Evolutionary conservation across 2,329 filamentous ascomycete genomes (phyloP).

Genomic region (Aspergillus melleus): DNA sequence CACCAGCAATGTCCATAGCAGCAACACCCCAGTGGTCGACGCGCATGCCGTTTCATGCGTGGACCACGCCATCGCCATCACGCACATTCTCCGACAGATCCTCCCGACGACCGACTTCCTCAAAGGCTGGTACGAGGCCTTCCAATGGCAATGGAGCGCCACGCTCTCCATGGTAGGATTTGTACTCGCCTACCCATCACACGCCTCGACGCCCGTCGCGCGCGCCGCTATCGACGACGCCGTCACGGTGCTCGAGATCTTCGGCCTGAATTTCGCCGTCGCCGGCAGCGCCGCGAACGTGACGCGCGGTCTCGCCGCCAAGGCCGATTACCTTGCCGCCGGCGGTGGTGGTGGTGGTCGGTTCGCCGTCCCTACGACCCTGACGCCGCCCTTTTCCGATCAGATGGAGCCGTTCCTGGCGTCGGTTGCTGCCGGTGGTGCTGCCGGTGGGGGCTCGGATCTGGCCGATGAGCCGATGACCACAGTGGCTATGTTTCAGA

Average conservation of each 20-base stretch:
- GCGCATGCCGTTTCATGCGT: conserved; percentile 29
- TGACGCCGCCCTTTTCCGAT: background rate
- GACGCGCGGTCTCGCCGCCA: conserved; percentile 13
- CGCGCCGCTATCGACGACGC: conserved; percentile 36
- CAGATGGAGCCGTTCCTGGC: background rate
- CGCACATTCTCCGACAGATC: conserved; percentile 40
- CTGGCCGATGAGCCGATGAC: background rate
- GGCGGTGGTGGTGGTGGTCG: background rate
- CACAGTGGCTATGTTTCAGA: background rate
- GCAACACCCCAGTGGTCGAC: conserved; percentile 24
- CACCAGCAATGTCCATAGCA: background rate
- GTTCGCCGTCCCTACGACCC: background rate
- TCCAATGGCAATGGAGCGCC: conserved; percentile 31
- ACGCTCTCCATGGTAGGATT: conserved; percentile 38
- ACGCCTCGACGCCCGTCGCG: conserved; percentile 10
- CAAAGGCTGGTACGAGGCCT: conserved; percentile 30
- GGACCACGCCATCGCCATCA: conserved; percentile 39
- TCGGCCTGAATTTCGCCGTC: conserved; percentile 41
- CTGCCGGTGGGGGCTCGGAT: background rate
- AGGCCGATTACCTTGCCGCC: conserved; percentile 11
- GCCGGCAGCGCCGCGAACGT: conserved; percentile 32
- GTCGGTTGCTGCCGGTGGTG: background rate
- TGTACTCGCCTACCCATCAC: conserved; percentile 31
- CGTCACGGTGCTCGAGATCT: conserved; percentile 38
- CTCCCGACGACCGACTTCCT: conserved; percentile 15